Evolutionary conservation across 306 rosid species (phyloP), one percentile per base, ranked within the genome.

Genomic region (Mimosa bimucronata): DNA sequence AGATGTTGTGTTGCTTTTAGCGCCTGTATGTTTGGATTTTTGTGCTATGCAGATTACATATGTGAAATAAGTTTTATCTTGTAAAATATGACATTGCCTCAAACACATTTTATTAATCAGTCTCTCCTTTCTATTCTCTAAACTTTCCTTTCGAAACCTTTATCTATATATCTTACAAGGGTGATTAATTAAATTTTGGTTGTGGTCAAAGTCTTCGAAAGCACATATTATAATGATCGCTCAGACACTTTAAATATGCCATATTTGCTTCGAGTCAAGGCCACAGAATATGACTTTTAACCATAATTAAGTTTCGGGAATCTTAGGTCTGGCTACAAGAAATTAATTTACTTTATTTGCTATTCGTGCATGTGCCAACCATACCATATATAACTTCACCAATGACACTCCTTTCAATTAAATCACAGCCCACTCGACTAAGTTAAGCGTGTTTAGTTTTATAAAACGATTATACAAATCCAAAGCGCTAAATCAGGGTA

Each of bases 281-380:
- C 75, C 88, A 74, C 31, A 67, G 62, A 60, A 66, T 73, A 15
- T 37, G 74, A 77, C 77, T 77, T 85, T 71, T 46, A 48, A 61
- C 25, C 67, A 21, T 23, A 13, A 45, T 19, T 30, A 29, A 66
- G 65, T 60, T 67, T 74, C 64, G 34, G 68, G 74, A 78, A 79
- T 73, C 77, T 71, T 78, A 73, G 26, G 67, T 46, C 30, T 42
- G n/a, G 12, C 26, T 37, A 42, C 14, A 23, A 12, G 5, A 81
- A 73, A 61, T 77, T 46, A 34, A 73, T 71, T 28, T 46, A 64
- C 73, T 66, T 66, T 10, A 25, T 25, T 23, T 58, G 65, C 7
- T 58, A 14, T 58, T 58, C 65, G 16, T 58, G 31, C 52, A 79
- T 75, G 71, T 69, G 71, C 76, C 64, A 65, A 71, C 67, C 69